These are phyloP conservation scores for Helichrysum umbraculigerum DNA, from an alignment of 129 eudicot species.

Conservation along the genomic window DNA sequence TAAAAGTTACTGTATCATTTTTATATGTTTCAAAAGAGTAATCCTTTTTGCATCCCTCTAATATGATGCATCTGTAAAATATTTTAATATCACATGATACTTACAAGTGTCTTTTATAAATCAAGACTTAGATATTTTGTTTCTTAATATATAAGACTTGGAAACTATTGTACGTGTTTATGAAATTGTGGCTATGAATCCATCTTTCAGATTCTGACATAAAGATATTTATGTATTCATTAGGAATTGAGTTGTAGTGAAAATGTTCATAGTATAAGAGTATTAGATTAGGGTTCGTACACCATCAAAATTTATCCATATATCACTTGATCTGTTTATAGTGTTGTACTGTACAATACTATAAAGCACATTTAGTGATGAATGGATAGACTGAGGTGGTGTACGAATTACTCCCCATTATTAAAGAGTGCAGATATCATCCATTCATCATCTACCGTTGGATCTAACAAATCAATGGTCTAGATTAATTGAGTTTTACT, in stretches of 20 bases:
- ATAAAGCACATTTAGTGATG: too few relatives aligned
- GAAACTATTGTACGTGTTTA: not conserved
- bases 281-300: too few relatives aligned
- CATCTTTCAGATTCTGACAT: constrained; percentile 1
- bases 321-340: too few relatives aligned
- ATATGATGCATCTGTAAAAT: not conserved
- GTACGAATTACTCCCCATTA: too few relatives aligned
- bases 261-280: too few relatives aligned
- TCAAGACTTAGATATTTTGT: not conserved
- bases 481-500: too few relatives aligned
- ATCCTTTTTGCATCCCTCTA: not conserved
- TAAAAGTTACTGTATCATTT: not conserved
- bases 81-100: not conserved
- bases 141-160: not conserved
- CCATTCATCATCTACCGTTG: too few relatives aligned
- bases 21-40: not conserved
- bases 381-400: too few relatives aligned
- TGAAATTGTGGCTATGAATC: not conserved
- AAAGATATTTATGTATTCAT: not conserved
- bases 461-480: too few relatives aligned
- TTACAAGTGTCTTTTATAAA: not conserved
- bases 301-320: too few relatives aligned
- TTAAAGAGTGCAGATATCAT: too few relatives aligned
- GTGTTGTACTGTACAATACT: too few relatives aligned
- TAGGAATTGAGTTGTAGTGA: not conserved